These are phyloP conservation scores for Dianthus caryophyllus DNA, from an alignment of 148 eudicot genomes.

Conservation along the genomic window DNA sequence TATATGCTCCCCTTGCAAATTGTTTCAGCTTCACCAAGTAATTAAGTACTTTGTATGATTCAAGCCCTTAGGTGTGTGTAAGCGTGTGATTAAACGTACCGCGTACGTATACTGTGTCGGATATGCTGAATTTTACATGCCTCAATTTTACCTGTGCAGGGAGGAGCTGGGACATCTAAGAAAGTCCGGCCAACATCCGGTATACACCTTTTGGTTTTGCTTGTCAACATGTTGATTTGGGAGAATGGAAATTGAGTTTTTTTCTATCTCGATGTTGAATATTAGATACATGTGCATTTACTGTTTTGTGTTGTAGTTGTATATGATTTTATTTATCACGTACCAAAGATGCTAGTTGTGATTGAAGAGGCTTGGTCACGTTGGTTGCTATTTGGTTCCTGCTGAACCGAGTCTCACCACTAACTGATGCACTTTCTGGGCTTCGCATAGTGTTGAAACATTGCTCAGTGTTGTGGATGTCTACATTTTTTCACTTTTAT, in stretches of 20 bases:
- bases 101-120: too few relatives aligned
- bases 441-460: not conserved
- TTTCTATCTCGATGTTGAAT: not conserved
- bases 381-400: not conserved
- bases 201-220: conserved; percentile 9
- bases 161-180: conserved; percentile 61
- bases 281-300: not conserved
- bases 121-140: not conserved
- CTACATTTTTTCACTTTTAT: not conserved
- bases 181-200: conserved; percentile 71
- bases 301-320: not conserved
- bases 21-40: too few relatives aligned
- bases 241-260: not conserved
- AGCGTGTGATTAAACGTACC: not conserved
- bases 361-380: not conserved
- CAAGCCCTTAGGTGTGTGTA: not conserved
- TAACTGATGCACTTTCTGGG: conserved; percentile 3
- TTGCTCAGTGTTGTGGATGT: not conserved
- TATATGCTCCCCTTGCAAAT: too few relatives aligned
- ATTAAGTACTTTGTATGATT: not conserved
- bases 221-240: conserved; percentile 8
- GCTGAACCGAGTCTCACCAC: not conserved
- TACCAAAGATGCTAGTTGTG: not conserved
- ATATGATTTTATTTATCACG: not conserved
- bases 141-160: conserved; percentile 36